Evolutionary conservation across 225 moss, liverwort and hornwort species (phyloP).

Genomic region (Bryoerythrophyllum caledonicum): DNA sequence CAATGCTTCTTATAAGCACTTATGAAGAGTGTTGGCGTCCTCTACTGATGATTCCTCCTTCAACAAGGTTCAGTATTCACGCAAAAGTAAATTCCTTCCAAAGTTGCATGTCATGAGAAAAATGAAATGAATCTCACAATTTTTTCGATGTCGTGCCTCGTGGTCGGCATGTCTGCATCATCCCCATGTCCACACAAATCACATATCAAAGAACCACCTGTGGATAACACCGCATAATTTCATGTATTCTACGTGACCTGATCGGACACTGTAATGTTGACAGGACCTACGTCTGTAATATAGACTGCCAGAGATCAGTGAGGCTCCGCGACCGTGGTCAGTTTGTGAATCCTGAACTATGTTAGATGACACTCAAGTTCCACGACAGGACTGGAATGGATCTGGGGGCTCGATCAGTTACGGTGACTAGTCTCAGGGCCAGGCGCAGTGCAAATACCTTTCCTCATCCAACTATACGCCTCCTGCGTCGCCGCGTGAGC

Average conservation of each 20-base stretch:
- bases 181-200: conserved; percentile 46
- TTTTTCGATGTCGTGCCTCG: conserved; percentile 39
- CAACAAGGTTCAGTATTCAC: background rate
- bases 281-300: background rate
- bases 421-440: conserved; percentile 14
- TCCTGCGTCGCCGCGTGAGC: conserved; percentile 54
- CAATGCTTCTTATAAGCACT: background rate
- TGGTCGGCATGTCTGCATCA: conserved; percentile 48
- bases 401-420: conserved; percentile 11
- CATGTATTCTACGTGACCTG: background rate
- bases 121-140: conserved; percentile 27
- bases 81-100: background rate
- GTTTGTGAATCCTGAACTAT: background rate
- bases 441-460: conserved; percentile 25
- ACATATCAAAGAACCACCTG: conserved; percentile 35
- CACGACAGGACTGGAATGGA: conserved; percentile 16
- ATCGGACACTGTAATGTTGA: background rate
- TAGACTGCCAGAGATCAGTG: background rate
- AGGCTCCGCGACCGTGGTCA: background rate
- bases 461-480: conserved; percentile 47
- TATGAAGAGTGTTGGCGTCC: background rate
- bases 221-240: background rate
- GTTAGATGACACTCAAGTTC: conserved; percentile 5
- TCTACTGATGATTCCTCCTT: too few relatives aligned
- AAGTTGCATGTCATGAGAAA: background rate